Conservation (phyloP, 352 stramenopile genomes). For the Globisporangium camurandrum region DNA sequence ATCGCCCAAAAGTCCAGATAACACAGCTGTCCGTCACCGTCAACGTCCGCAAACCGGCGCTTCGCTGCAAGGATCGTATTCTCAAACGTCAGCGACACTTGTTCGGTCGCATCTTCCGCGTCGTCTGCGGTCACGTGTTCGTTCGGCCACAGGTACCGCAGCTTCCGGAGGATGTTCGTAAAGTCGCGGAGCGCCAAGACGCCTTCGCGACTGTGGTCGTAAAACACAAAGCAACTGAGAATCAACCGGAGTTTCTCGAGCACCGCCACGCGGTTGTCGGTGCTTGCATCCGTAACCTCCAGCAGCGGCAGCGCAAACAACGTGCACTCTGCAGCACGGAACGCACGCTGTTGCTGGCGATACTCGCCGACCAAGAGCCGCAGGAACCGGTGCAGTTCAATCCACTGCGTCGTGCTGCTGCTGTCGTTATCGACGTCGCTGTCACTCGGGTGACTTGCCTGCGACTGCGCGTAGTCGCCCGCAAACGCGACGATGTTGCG, state of each 20-base stretch:
- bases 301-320: constrained; percentile 35
- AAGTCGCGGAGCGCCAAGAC: constrained; percentile 44
- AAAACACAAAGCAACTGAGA: constrained; percentile 69
- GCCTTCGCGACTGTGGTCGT: constrained; percentile 51
- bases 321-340: constrained; percentile 36
- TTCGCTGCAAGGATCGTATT: constrained; percentile 35
- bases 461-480: constrained; percentile 39
- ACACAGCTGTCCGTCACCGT: constrained; percentile 55
- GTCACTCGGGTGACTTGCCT: constrained; percentile 2
- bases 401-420: constrained; percentile 20
- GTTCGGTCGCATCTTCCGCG: constrained; percentile 14
- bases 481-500: constrained; percentile 46
- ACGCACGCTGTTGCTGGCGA: constrained; percentile 53
- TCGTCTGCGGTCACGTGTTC: constrained; percentile 29
- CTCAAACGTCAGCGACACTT: constrained; percentile 43
- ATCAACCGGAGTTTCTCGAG: constrained; percentile 55
- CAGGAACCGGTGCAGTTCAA: constrained; percentile 64
- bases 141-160: constrained; percentile 63
- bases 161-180: constrained; percentile 34
- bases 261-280: constrained; percentile 6
- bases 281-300: background rate
- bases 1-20: constrained; percentile 84
- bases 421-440: background rate
- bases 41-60: constrained; percentile 39
- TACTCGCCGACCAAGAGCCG: constrained; percentile 59